Conservation (phyloP, 176 grass and related monocot genomes). For the Cymbopogon citratus region DNA sequence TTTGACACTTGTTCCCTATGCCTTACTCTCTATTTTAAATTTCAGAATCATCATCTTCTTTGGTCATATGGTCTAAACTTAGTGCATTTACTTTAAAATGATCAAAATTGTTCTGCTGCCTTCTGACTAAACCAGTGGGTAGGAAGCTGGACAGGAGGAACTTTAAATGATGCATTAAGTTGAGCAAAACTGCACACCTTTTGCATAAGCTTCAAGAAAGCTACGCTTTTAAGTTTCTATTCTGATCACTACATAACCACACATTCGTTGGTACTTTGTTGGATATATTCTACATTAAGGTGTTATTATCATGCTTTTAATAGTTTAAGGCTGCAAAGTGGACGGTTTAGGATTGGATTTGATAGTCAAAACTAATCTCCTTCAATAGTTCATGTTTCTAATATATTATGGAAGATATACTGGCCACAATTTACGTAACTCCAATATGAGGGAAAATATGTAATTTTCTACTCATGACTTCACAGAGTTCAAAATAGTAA, state of each 20-base stretch:
- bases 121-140: constrained; percentile 6
- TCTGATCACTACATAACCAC: background rate
- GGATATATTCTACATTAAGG: background rate
- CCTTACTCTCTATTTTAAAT: background rate
- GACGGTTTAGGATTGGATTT: background rate
- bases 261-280: background rate
- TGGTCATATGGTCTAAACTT: background rate
- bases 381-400: background rate
- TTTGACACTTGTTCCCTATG: background rate
- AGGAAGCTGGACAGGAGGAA: background rate
- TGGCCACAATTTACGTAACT: background rate
- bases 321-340: background rate
- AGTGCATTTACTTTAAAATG: background rate
- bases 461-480: background rate
- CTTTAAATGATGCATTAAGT: background rate
- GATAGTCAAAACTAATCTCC: background rate
- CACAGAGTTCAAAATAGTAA: background rate
- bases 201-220: background rate
- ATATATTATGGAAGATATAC: background rate
- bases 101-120: background rate
- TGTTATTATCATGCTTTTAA: background rate
- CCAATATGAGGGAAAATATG: background rate
- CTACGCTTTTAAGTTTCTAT: background rate
- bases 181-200: background rate
- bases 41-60: background rate